Evolutionary conservation across 139 green algal species (phyloP).

Genomic region (Chlamydomonas schloesseri): DNA sequence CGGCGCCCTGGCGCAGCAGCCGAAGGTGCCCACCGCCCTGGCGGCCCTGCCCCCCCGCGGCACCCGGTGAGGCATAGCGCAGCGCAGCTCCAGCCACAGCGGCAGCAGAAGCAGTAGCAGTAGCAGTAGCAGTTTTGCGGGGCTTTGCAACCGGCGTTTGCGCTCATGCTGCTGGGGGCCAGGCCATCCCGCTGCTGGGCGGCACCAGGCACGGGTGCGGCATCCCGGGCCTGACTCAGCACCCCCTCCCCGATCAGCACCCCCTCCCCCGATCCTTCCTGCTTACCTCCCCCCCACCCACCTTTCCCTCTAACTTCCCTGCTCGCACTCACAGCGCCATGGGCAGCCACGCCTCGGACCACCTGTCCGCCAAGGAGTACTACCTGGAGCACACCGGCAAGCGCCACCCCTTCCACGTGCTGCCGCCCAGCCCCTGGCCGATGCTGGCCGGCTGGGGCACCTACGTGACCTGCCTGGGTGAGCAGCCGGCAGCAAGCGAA

Average conservation of each 20-base stretch:
- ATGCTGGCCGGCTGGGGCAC: constrained; percentile 41
- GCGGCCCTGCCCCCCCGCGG: constrained; percentile 35
- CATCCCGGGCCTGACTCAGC: too few relatives aligned
- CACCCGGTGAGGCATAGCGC: neutral
- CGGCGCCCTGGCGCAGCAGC: constrained; percentile 1
- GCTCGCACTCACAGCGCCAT: constrained; percentile 38
- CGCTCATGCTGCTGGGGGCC: too few relatives aligned
- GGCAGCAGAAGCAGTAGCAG: too few relatives aligned
- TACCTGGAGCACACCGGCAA: constrained; percentile 35
- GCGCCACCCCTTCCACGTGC: constrained; percentile 60
- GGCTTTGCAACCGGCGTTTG: too few relatives aligned
- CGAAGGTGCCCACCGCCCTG: constrained; percentile 48
- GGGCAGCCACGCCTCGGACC: constrained; percentile 15
- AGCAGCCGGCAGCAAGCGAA: too few relatives aligned
- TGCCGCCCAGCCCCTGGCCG: constrained; percentile 57
- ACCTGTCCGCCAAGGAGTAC: constrained; percentile 23
- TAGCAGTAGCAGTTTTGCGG: too few relatives aligned
- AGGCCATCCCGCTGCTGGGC: too few relatives aligned
- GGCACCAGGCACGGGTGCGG: too few relatives aligned
- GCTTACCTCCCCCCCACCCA: neutral
- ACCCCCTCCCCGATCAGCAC: too few relatives aligned
- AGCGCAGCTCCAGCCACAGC: neutral
- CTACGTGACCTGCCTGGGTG: constrained; percentile 28
- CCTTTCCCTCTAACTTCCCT: neutral
- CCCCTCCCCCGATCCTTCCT: too few relatives aligned